Percentiles rank a stretch among this genome's conserved stretches.
phyloP scores from a whole-genome alignment of 805 yeast species.

The Candida chauliodis region DNA sequence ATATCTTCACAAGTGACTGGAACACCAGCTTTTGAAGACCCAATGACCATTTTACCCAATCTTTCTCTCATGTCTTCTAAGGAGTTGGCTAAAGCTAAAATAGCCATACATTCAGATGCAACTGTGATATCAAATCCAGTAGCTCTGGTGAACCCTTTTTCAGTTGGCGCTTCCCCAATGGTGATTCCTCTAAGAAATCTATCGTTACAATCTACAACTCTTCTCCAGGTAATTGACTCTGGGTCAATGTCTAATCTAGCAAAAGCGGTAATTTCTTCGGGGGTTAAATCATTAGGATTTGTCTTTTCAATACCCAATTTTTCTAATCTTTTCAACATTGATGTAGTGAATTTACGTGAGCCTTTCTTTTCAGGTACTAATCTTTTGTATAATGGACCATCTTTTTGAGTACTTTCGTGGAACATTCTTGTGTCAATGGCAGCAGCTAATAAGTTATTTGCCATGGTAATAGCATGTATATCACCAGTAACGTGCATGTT shows the following conservation, averaged over 20 bases:
- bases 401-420: conserved; percentile 75
- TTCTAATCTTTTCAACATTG: conserved; percentile 63
- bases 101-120: conserved; percentile 86
- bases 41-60: conserved; percentile 74
- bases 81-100: conserved; percentile 69
- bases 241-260: conserved; percentile 76
- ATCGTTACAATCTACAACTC: conserved; percentile 84
- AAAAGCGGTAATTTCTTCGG: conserved; percentile 61
- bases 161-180: conserved; percentile 79
- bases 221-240: conserved; percentile 73
- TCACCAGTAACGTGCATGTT: conserved; percentile 85
- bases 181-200: conserved; percentile 76
- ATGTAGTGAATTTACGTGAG: conserved; percentile 58
- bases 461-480: conserved; percentile 80
- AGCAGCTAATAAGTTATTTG: conserved; percentile 77
- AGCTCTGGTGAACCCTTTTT: conserved; percentile 64
- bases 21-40: conserved; percentile 61
- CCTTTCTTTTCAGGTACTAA: conserved; percentile 76
- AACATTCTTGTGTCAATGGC: conserved; percentile 85
- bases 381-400: conserved; percentile 69
- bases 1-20: conserved; percentile 82
- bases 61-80: conserved; percentile 70
- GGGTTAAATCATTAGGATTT: conserved; percentile 68
- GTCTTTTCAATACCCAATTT: conserved; percentile 69
- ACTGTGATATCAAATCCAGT: conserved; percentile 84